phyloP scores from a whole-genome alignment of 345 rosid species.

The Citrus unshiu region DNA sequence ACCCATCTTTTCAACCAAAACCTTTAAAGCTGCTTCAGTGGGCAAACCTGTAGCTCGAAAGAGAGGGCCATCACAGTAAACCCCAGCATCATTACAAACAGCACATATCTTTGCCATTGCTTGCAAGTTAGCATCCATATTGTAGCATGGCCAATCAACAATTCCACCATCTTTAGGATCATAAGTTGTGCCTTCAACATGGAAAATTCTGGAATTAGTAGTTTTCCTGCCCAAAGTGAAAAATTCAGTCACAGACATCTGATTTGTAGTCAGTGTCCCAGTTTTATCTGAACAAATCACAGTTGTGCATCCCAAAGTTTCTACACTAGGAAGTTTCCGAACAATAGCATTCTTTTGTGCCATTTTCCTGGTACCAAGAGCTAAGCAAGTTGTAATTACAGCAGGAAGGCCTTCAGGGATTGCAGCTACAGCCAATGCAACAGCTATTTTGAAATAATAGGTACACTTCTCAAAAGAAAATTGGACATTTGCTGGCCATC shows the following conservation, averaged over 20 bases:
- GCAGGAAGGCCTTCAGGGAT: constrained; percentile 98
- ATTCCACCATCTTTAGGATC: constrained; percentile 92
- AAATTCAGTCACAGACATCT: constrained; percentile 83
- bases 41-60: constrained; percentile 91
- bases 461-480: constrained; percentile 91
- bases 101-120: constrained; percentile 82
- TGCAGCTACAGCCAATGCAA: constrained; percentile 93
- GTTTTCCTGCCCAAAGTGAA: constrained; percentile 74
- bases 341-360: constrained; percentile 91
- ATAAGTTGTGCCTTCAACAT: constrained; percentile 89
- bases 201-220: constrained; percentile 47
- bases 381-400: constrained; percentile 85
- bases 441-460: constrained; percentile 91
- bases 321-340: constrained; percentile 90
- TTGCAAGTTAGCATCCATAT: constrained; percentile 87
- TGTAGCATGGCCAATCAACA: constrained; percentile 76
- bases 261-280: constrained; percentile 90
- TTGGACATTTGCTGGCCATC: constrained; percentile 62
- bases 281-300: constrained; percentile 97
- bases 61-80: constrained; percentile 63
- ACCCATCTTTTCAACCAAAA: constrained; percentile 92
- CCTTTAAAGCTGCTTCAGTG: constrained; percentile 94
- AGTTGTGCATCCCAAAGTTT: constrained; percentile 95
- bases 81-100: constrained; percentile 85
- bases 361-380: constrained; percentile 91